Base-by-base conservation (phyloP, 495 filamentous ascomycete species). In the Chaetomium tenue region DNA sequence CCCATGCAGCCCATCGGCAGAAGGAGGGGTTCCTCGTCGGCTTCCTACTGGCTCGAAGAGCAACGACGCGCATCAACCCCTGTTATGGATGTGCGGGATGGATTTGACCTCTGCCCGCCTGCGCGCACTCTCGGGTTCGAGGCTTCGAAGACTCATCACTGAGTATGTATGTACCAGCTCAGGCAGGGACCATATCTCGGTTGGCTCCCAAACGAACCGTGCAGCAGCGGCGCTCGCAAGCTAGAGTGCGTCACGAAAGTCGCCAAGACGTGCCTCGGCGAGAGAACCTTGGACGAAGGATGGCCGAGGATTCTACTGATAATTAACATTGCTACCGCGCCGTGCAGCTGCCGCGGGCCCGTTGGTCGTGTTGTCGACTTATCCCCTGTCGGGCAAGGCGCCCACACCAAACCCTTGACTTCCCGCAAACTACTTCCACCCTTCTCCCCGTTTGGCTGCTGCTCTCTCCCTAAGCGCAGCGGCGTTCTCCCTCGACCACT, bases 21-120 rank as follows among this genome's bases (percentile, higher is more conserved):
- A 65, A 65, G 71, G 20, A 63, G 60, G 66, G 66, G 61, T 64
- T 65, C 25, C 61, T 71, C 28, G 58, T 58, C 63, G 40, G 37
- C 62, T 37, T 68, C 56, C 44, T 58, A 76, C 72, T 76, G 74
- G 74, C 64, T 47, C 60, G 46, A 60, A 20, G 40, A 23, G 12
- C 65, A 71, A 72, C 75, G 70, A 75, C 72, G 75, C 74, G 72
- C 75, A 73, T 61, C 61, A 59, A 58, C 61, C 59, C 46, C 23
- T 46, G 39, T 67, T 37, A 0, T 58, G 66, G 65, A 69, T 70
- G 61, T 73, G 60, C 58, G 68, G 65, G 60, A 67, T 62, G 62
- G n/a, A 61, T 42, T 64, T 37, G 33, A 37, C 33, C 48, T 39
- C 64, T 53, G 50, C 11, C 26, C 6, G 25, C 26, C 57, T 37